Conservation (phyloP, 371 early-diverging fungal species). For the Haplosporangium sp. region DNA sequence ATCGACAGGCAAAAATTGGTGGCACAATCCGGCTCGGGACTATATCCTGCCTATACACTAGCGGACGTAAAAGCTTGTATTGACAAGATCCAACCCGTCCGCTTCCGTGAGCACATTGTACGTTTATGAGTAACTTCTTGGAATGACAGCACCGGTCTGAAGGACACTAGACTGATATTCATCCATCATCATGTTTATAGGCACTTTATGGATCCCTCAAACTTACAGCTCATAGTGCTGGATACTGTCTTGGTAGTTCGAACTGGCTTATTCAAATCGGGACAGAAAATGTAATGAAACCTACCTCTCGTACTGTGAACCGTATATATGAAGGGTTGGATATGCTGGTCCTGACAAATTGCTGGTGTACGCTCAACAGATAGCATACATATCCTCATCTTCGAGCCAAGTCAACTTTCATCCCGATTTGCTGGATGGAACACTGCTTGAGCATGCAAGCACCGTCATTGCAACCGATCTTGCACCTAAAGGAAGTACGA, state of each 20-base stretch:
- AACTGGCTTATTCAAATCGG: constrained; percentile 54
- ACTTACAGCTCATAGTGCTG: constrained; percentile 48
- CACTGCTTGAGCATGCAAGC: constrained; percentile 67
- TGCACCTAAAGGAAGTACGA: constrained; percentile 31
- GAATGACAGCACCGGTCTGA: no score
- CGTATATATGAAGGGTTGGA: no score
- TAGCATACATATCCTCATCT: constrained; percentile 76
- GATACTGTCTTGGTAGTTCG: constrained; percentile 51
- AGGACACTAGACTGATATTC: not conserved
- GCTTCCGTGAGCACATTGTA: constrained; percentile 71
- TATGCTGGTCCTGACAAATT: no score
- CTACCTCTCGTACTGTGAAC: not conserved
- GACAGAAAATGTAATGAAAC: constrained; percentile 37
- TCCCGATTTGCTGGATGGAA: constrained; percentile 74
- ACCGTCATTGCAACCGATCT: constrained; percentile 65
- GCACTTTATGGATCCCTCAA: constrained; percentile 41
- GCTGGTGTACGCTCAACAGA: constrained; percentile 37
- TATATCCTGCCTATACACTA: constrained; percentile 63
- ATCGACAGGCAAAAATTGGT: constrained; percentile 43
- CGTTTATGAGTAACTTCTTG: no score
- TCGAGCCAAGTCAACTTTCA: constrained; percentile 71
- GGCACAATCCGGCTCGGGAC: constrained; percentile 39
- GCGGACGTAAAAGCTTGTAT: constrained; percentile 71
- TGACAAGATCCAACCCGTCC: constrained; percentile 73
- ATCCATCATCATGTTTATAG: constrained; percentile 17